Conservation (phyloP, 768 basidiomycete genomes). For the Lentinula boryana region DNA sequence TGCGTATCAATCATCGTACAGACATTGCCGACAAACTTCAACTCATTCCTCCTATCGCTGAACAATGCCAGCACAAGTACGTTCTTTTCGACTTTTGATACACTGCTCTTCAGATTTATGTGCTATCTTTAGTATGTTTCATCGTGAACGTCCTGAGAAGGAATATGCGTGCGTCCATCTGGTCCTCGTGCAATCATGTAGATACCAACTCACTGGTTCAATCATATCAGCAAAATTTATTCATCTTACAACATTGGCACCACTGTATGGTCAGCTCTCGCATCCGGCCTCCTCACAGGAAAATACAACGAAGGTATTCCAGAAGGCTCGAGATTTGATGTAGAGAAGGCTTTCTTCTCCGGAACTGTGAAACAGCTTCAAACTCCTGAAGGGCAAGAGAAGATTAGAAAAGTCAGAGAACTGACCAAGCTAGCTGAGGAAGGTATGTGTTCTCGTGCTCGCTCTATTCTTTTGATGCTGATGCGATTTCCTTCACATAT, state of each 20-base stretch:
- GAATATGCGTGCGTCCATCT: constrained; percentile 52
- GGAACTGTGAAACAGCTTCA: constrained; percentile 47
- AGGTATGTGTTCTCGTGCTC: neutral
- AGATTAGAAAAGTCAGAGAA: constrained; percentile 65
- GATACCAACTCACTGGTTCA: neutral
- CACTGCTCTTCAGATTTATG: neutral
- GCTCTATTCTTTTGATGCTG: neutral
- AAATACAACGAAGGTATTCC: constrained; percentile 81
- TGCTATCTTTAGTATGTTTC: constrained; percentile 50
- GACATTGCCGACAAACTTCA: constrained; percentile 64
- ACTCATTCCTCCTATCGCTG: constrained; percentile 65
- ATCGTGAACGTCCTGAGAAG: constrained; percentile 72
- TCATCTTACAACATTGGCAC: constrained; percentile 61
- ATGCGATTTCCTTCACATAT: neutral
- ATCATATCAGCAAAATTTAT: constrained; percentile 46
- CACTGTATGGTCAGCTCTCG: constrained; percentile 71
- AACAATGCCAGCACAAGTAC: constrained; percentile 72
- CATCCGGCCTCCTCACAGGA: constrained; percentile 71
- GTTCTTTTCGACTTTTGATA: constrained; percentile 9
- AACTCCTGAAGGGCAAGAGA: constrained; percentile 50
- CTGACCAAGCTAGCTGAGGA: constrained; percentile 47
- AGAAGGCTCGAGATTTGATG: constrained; percentile 62
- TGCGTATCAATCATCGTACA: constrained; percentile 12
- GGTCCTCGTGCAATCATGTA: neutral
- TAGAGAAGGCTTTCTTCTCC: constrained; percentile 42